Evolutionary conservation across 495 filamentous ascomycete genomes (phyloP).

Genomic region (Penicillium bovifimosum): DNA sequence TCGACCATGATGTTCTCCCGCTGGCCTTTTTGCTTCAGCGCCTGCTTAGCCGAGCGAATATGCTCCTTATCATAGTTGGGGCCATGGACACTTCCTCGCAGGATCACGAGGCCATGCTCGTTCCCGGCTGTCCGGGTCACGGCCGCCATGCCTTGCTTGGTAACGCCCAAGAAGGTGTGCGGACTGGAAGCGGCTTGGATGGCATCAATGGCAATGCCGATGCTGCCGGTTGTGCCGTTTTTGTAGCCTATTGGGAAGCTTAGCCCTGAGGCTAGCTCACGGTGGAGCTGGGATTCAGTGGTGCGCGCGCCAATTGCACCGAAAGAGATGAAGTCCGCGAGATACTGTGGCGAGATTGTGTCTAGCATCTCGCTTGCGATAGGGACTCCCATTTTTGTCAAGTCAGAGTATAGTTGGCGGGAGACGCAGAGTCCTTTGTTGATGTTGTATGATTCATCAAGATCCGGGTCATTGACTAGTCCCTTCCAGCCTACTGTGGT

Average conservation of each 20-base stretch:
- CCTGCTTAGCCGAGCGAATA: slow-evolving; percentile 72
- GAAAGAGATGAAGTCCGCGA: slow-evolving; percentile 90
- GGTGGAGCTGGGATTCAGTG: slow-evolving; percentile 91
- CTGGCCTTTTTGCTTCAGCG: slow-evolving; percentile 80
- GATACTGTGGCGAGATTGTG: slow-evolving; percentile 94
- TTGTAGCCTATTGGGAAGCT: slow-evolving; percentile 99
- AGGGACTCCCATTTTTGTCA: slow-evolving; percentile 81
- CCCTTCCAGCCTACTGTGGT: slow-evolving; percentile 99
- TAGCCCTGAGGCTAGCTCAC: slow-evolving; percentile 89
- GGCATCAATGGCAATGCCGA: slow-evolving; percentile 89
- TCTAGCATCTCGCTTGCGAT: slow-evolving; percentile 98
- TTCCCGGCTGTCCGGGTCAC: slow-evolving; percentile 91
- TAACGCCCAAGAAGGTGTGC: slow-evolving; percentile 98
- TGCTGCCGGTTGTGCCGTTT: slow-evolving; percentile 94
- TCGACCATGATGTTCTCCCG: slow-evolving; percentile 94
- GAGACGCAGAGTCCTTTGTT: slow-evolving; percentile 94
- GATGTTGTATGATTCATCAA: slow-evolving; percentile 96
- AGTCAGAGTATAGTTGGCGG: slow-evolving; percentile 81
- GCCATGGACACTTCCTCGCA: slow-evolving; percentile 86
- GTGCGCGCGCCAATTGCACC: slow-evolving; percentile 95
- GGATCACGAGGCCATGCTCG: slow-evolving; percentile 93
- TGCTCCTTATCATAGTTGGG: slow-evolving; percentile 88
- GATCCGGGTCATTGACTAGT: slow-evolving; percentile 96
- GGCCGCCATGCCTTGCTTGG: slow-evolving; percentile 92
- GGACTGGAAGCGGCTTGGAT: slow-evolving; percentile 85